Conservation (phyloP, 164 flowering plant species). For the Stephania cephalantha region DNA sequence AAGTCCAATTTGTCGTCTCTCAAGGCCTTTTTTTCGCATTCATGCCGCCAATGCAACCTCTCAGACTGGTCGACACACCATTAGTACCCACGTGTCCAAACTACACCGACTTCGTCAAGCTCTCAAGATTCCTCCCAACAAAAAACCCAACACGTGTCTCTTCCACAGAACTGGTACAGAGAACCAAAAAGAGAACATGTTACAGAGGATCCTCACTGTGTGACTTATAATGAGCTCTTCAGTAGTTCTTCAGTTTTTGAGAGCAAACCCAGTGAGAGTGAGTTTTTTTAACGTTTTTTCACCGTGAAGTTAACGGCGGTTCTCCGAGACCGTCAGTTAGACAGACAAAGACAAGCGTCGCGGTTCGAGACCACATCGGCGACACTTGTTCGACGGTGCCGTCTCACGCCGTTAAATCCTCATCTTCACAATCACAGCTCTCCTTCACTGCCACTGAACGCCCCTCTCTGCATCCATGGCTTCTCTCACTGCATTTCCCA, state of each 20-base stretch:
- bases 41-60: background rate
- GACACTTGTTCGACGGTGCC: background rate
- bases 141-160: background rate
- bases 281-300: no score
- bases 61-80: background rate
- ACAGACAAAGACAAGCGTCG: background rate
- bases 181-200: background rate
- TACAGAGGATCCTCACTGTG: background rate
- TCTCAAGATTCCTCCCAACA: no score
- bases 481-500: background rate
- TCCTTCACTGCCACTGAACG: background rate
- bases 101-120: background rate
- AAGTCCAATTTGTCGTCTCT: background rate
- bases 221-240: background rate
- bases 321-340: no score
- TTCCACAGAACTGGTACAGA: background rate
- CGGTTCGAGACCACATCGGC: background rate
- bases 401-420: background rate
- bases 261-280: no score
- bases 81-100: background rate
- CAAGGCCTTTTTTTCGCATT: background rate
- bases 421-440: background rate
- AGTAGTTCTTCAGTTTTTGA: background rate
- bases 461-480: constrained; percentile 1
- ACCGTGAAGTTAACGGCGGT: no score